These are phyloP conservation scores for Pisolithus albus DNA, from an alignment of 768 basidiomycete genomes.

Conservation along the genomic window DNA sequence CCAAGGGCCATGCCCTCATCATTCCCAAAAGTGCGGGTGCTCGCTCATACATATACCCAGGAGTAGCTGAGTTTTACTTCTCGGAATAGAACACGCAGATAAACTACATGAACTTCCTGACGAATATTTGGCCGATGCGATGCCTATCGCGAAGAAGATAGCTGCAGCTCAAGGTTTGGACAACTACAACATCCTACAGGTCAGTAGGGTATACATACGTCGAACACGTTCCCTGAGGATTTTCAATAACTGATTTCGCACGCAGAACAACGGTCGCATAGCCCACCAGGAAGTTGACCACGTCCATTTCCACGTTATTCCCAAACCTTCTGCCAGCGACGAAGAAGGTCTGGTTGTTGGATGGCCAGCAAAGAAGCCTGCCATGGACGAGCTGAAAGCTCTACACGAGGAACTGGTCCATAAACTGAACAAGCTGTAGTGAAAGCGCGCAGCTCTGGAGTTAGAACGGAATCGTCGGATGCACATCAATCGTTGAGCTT, in stretches of 20 bases:
- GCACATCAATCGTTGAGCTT: too few species aligned
- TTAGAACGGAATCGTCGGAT: too few species aligned
- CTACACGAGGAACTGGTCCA: conserved; percentile 15
- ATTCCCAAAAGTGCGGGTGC: conserved; percentile 80
- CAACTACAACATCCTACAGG: conserved; percentile 85
- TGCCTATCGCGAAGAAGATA: conserved; percentile 85
- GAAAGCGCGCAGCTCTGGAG: too few species aligned
- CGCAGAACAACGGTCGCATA: conserved; percentile 60
- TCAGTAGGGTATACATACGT: conserved; percentile 9
- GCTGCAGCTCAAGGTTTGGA: conserved; percentile 65
- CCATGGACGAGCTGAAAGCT: conserved; percentile 18
- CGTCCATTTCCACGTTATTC: conserved; percentile 92
- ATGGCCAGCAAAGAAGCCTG: conserved; percentile 43
- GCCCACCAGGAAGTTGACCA: conserved; percentile 74
- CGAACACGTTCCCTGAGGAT: neutral
- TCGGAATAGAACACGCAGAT: conserved; percentile 63
- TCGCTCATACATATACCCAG: neutral
- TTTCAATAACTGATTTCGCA: too few species aligned
- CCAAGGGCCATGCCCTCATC: conserved; percentile 86
- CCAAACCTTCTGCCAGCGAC: conserved; percentile 64
- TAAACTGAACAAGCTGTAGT: conserved; percentile 10
- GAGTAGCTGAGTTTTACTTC: neutral
- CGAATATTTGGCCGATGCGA: conserved; percentile 66
- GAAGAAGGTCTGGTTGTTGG: conserved; percentile 72
- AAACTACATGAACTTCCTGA: conserved; percentile 88